Percentiles rank a stretch among this genome's conserved stretches.
phyloP scores from a whole-genome alignment of 2,329 filamentous ascomycete species.

The Venturia carpophila region DNA sequence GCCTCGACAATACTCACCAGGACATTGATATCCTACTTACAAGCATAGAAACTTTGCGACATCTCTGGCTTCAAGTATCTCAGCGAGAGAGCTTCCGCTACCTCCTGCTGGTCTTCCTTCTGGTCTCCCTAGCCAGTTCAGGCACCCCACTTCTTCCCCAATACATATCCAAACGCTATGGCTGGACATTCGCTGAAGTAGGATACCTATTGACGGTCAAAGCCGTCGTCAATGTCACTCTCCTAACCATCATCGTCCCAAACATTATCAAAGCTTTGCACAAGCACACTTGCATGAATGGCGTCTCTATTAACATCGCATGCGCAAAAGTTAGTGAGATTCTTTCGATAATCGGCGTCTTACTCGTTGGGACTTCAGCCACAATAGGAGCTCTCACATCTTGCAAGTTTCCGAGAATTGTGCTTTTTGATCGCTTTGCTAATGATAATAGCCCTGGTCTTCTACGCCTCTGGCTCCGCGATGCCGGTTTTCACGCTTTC shows the following conservation, averaged over 20 bases:
- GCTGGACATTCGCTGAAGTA: slow-evolving; percentile 32
- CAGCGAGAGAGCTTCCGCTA: slow-evolving; percentile 28
- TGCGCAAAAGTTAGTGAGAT: slow-evolving; percentile 28
- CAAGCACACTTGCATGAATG: slow-evolving; percentile 1
- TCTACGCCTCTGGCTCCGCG: slow-evolving; percentile 33
- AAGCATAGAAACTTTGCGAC: slow-evolving; percentile 7
- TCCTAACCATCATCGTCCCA: slow-evolving; percentile 30
- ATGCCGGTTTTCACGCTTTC: slow-evolving; percentile 34
- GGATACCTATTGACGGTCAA: slow-evolving; percentile 34
- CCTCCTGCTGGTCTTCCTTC: slow-evolving; percentile 29
- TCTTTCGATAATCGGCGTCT: slow-evolving; percentile 29
- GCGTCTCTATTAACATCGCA: slow-evolving; percentile 24
- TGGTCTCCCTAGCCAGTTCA: slow-evolving; percentile 32
- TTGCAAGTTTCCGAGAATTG: slow-evolving; percentile 9
- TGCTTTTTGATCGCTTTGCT: slow-evolving; percentile 16
- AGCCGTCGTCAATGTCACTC: slow-evolving; percentile 30
- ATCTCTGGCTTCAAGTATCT: slow-evolving; percentile 1
- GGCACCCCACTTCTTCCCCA: slow-evolving; percentile 33
- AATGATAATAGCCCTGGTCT: slow-evolving; percentile 26
- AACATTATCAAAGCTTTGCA: slow-evolving; percentile 6
- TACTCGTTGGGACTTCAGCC: slow-evolving; percentile 28
- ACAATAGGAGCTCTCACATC: slow-evolving; percentile 22
- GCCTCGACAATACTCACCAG: background rate
- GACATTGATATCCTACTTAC: background rate
- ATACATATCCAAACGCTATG: slow-evolving; percentile 34